Evolutionary conservation across 2,329 filamentous ascomycete species (phyloP).

Genomic region (Alternaria ethzedia): DNA sequence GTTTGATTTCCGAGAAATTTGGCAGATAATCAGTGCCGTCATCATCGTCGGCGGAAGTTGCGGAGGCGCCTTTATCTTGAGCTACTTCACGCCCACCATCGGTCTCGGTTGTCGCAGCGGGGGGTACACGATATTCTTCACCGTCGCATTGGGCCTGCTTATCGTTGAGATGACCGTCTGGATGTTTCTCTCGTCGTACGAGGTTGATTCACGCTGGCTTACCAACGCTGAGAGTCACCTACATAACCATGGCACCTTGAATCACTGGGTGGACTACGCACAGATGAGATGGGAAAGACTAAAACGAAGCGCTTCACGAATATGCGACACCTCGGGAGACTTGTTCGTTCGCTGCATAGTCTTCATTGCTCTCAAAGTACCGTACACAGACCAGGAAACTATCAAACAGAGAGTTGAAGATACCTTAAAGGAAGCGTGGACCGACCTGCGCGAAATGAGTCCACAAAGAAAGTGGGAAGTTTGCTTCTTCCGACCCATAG

Average conservation of each 20-base stretch:
- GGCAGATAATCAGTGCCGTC: conserved; percentile 49
- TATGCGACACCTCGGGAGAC: conserved; percentile 10
- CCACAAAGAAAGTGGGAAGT: conserved; percentile 32
- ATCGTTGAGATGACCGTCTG: conserved; percentile 49
- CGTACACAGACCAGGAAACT: conserved; percentile 3
- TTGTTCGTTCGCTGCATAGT: conserved; percentile 11
- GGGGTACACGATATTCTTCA: conserved; percentile 53
- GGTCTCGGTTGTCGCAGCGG: conserved; percentile 52
- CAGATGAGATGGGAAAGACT: conserved; percentile 14
- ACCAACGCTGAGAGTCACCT: conserved; percentile 16
- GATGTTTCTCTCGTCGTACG: conserved; percentile 32
- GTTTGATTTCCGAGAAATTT: conserved; percentile 54
- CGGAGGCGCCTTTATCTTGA: conserved; percentile 51
- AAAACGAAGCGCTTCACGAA: conserved; percentile 9
- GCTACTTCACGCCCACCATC: conserved; percentile 55
- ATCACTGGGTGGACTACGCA: conserved; percentile 11
- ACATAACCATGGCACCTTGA: conserved; percentile 17
- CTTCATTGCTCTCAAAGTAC: conserved; percentile 5
- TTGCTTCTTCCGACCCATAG: conserved; percentile 41
- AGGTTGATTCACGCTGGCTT: conserved; percentile 21
- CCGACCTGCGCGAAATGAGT: too few species aligned
- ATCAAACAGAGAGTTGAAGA: conserved; percentile 5
- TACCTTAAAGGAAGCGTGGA: conserved; percentile 11
- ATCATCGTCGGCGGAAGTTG: conserved; percentile 47
- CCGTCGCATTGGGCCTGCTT: conserved; percentile 42